Conservation (phyloP, 108 stramenopile species). For the Ochromonas danica region DNA sequence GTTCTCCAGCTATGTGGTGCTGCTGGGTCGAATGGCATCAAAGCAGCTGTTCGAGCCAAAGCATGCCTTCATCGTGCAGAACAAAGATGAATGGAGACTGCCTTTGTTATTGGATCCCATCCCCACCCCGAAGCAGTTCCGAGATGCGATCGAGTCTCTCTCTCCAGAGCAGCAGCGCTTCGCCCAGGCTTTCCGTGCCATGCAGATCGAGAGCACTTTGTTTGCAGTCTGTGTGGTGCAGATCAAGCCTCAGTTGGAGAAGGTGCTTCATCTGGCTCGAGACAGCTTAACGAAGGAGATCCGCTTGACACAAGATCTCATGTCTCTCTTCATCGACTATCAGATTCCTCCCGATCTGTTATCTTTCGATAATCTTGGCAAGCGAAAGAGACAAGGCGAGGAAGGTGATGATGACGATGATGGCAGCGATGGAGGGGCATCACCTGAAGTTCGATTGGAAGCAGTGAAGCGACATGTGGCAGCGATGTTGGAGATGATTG, state of each 20-base stretch:
- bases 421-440: constrained; percentile 46
- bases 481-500: not conserved
- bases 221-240: constrained; percentile 77
- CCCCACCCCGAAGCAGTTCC: constrained; percentile 78
- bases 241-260: constrained; percentile 77
- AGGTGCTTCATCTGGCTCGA: constrained; percentile 60
- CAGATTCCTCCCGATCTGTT: constrained; percentile 79
- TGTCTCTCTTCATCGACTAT: constrained; percentile 72
- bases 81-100: constrained; percentile 80
- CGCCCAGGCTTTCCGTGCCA: constrained; percentile 67
- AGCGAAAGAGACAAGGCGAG: too few species aligned
- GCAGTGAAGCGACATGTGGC: not conserved
- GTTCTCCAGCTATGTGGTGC: not conserved
- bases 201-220: constrained; percentile 75
- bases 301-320: constrained; percentile 72
- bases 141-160: constrained; percentile 72
- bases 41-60: constrained; percentile 65
- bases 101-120: constrained; percentile 68
- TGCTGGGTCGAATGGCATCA: constrained; percentile 66
- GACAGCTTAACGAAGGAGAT: constrained; percentile 75
- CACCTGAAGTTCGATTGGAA: not conserved
- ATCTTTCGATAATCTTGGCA: constrained; percentile 71
- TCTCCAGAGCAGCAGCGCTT: constrained; percentile 77
- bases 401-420: constrained; percentile 40
- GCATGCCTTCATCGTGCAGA: constrained; percentile 74